Evolutionary conservation across 345 rosid species (phyloP).

Genomic region (Isatis tinctoria): DNA sequence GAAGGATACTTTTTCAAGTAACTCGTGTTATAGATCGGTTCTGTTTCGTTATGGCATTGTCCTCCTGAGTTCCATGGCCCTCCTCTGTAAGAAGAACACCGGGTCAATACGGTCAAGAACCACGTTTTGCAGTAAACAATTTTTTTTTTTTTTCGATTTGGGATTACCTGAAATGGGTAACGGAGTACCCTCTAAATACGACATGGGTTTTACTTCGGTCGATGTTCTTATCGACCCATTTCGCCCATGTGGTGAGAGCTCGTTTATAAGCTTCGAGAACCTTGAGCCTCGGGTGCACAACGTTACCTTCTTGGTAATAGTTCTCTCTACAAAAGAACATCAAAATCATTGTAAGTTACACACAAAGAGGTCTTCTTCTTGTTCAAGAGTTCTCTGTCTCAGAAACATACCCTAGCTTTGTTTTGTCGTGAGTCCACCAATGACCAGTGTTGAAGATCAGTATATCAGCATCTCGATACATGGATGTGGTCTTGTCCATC

Average conservation of each 20-base stretch:
- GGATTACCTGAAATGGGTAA: slow-evolving; percentile 71
- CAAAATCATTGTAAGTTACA: neutral
- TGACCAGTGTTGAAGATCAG: slow-evolving; percentile 88
- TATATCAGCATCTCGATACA: slow-evolving; percentile 74
- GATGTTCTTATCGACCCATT: slow-evolving; percentile 73
- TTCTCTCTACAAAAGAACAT: slow-evolving; percentile 47
- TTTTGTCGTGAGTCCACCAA: slow-evolving; percentile 99
- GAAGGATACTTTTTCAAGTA: slow-evolving; percentile 69
- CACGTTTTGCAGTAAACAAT: neutral
- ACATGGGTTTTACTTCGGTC: slow-evolving; percentile 48
- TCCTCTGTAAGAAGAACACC: slow-evolving; percentile 40
- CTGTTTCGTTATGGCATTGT: slow-evolving; percentile 74
- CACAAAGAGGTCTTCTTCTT: neutral
- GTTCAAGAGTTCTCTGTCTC: neutral
- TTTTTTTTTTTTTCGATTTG: neutral
- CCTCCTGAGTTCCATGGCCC: slow-evolving; percentile 95
- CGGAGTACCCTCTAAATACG: slow-evolving; percentile 80
- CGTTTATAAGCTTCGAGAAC: slow-evolving; percentile 74
- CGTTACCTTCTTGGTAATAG: slow-evolving; percentile 83
- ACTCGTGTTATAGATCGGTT: slow-evolving; percentile 50
- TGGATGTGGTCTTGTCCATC: slow-evolving; percentile 68
- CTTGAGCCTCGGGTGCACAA: slow-evolving; percentile 69
- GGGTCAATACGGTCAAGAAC: neutral
- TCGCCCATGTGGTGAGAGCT: slow-evolving; percentile 83
- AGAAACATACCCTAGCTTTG: slow-evolving; percentile 60